Evolutionary conservation across 371 early-diverging fungal species (phyloP).

Genomic region (Chytridium lagenaria): DNA sequence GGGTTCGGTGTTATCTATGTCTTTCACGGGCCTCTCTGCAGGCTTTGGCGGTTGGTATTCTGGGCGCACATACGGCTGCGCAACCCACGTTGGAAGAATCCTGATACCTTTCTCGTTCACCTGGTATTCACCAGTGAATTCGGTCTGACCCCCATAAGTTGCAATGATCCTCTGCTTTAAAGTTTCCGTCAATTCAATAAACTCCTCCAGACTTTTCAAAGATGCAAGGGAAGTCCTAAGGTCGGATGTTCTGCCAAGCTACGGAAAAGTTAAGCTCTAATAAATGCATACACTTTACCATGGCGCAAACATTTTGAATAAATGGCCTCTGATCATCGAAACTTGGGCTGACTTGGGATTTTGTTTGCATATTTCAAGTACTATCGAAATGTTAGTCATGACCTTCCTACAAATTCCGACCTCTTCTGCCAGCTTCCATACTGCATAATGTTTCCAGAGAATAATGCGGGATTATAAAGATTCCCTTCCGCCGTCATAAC

Average conservation of each 20-base stretch:
- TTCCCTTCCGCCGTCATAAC: conserved; percentile 95
- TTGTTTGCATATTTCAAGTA: conserved; percentile 80
- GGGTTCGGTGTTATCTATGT: too few relatives aligned
- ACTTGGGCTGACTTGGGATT: conserved; percentile 63
- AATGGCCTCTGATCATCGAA: conserved; percentile 79
- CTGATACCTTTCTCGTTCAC: conserved; percentile 70
- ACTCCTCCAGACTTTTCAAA: conserved; percentile 67
- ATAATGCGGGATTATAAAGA: conserved; percentile 92
- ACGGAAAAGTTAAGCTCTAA: background rate
- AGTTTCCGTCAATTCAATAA: conserved; percentile 59
- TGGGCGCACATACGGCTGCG: conserved; percentile 78
- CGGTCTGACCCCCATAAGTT: conserved; percentile 44
- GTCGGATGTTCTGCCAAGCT: conserved; percentile 81
- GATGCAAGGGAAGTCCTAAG: conserved; percentile 74
- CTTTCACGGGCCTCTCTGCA: background rate
- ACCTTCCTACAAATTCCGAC: conserved; percentile 34
- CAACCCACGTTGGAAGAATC: conserved; percentile 73
- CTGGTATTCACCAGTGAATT: conserved; percentile 38
- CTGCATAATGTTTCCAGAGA: conserved; percentile 66
- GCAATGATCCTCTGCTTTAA: conserved; percentile 67
- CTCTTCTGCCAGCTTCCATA: conserved; percentile 83
- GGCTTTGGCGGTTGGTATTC: conserved; percentile 18
- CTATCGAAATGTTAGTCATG: conserved; percentile 25
- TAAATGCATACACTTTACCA: conserved; percentile 26
- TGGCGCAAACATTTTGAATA: conserved; percentile 92